phyloP scores from a whole-genome alignment of 2,329 filamentous ascomycete genomes.

The Scopulariopsis brevicaulis region DNA sequence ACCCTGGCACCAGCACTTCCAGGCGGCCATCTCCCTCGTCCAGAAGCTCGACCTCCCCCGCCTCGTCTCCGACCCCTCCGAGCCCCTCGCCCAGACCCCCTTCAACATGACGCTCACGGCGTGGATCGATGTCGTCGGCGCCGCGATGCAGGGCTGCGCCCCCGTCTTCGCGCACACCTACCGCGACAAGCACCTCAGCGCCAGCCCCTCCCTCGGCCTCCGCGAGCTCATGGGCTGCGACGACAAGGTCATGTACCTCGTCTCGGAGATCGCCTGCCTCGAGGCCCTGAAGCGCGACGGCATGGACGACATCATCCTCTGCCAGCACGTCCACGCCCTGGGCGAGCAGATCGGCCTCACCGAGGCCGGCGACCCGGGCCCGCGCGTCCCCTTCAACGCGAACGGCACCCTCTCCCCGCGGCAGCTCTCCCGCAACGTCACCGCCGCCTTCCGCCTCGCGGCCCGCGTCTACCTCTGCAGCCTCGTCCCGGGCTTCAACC shows the following conservation, averaged over 20 bases:
- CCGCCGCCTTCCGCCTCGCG: slow-evolving; percentile 78
- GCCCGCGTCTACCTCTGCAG: slow-evolving; percentile 96
- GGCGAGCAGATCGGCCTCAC: slow-evolving; percentile 78
- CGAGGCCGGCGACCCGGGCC: slow-evolving; percentile 51
- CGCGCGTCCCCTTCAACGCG: slow-evolving; percentile 49
- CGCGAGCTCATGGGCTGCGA: slow-evolving; percentile 96
- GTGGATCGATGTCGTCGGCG: slow-evolving; percentile 95
- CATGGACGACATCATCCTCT: slow-evolving; percentile 77
- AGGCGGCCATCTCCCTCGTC: slow-evolving; percentile 76
- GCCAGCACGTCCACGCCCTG: slow-evolving; percentile 79
- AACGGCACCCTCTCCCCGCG: slow-evolving; percentile 70
- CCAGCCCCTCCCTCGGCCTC: slow-evolving; percentile 56
- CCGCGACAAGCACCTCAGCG: slow-evolving; percentile 78
- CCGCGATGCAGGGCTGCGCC: slow-evolving; percentile 78
- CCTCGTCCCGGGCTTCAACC: slow-evolving; percentile 78
- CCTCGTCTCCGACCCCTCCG: slow-evolving; percentile 48
- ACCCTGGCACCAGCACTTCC: slow-evolving; percentile 94
- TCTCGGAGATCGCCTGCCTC: slow-evolving; percentile 93
- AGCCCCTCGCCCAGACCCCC: slow-evolving; percentile 45
- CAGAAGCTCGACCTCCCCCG: slow-evolving; percentile 72
- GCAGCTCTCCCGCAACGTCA: slow-evolving; percentile 81
- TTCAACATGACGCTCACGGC: slow-evolving; percentile 93
- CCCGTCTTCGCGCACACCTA: slow-evolving; percentile 93
- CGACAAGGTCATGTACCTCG: slow-evolving; percentile 93
- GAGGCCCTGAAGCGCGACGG: slow-evolving; percentile 76